Base-by-base conservation (phyloP, 495 filamentous ascomycete genomes). In the Podospora sp. region DNA sequence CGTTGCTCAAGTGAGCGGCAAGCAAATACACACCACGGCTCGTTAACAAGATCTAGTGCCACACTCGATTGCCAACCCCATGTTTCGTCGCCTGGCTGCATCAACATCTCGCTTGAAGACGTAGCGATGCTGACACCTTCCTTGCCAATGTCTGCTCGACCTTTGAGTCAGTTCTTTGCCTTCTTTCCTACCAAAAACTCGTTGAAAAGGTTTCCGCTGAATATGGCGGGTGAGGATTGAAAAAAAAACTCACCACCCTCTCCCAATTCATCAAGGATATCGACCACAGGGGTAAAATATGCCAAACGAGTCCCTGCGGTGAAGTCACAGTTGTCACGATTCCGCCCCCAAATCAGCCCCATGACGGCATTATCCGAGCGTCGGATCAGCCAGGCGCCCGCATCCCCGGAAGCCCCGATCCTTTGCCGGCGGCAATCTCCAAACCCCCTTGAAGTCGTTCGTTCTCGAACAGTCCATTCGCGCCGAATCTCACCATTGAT, bases 351-450 rank as follows among this genome's bases (percentile, higher is more conserved):
- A 18, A 71, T 58, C 14, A 68, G 50, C 4, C 69, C 66, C 46
- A 71, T 55, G 26, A 66, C 12, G 1, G 66, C 63, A 33, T 68
- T 69, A 57, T 69, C 66, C 0, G 60, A 58, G 1, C 66, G 66
- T 46, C 67, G 63, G 21, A 72, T 71, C 58, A 71, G 49, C 69
- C 69, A 68, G 1, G 69, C 69, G 29, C 69, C 69, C 1, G 69
- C 68, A 33, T 71, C 65, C 6, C 69, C 65, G 1, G 66, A 36
- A 12, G 68, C 69, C 5, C 69, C 69, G 5, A 46, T 46, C 14
- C 29, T 33, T 8, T 33, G 4, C 29, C n/a, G n/a, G n/a, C n/a
- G n/a, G n/a, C n/a, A n/a, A n/a, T 33, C 29, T 8, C 4, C 29
- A 33, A 33, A 33, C 3, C 8, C 29, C 8, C 29, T 33, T 33